Conservation (phyloP, 257 asterid genomes). For the Cordia subcordata region DNA sequence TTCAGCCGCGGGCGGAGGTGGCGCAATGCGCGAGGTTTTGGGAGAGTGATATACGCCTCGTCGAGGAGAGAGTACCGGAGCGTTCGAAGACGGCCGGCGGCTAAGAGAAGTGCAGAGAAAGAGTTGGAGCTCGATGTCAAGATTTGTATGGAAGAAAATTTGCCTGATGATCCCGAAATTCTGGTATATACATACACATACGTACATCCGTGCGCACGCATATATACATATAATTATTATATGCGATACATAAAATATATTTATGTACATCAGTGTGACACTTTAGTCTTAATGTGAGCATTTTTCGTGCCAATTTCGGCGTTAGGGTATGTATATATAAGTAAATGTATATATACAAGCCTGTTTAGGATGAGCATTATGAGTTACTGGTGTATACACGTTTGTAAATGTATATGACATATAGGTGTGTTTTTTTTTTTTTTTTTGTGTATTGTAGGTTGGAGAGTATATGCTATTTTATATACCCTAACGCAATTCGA, state of each 20-base stretch:
- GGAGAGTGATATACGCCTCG: slow-evolving; percentile 37
- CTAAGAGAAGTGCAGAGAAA: slow-evolving; percentile 51
- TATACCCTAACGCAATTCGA: background rate
- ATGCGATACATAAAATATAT: background rate
- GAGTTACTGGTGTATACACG: no score
- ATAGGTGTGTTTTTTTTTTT: no score
- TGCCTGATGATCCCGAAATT: slow-evolving; percentile 93
- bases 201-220: background rate
- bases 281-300: no score
- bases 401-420: no score
- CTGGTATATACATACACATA: slow-evolving; percentile 39
- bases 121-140: slow-evolving; percentile 77
- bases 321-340: no score
- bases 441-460: background rate
- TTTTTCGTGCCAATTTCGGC: no score
- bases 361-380: background rate
- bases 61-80: slow-evolving; percentile 67
- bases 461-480: no score
- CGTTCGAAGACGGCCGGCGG: slow-evolving; percentile 37
- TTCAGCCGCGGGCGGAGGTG: slow-evolving; percentile 22
- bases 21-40: slow-evolving; percentile 27
- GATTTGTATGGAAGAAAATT: slow-evolving; percentile 73
- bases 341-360: background rate
- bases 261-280: background rate
- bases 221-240: background rate